Evolutionary conservation across 2,329 filamentous ascomycete species (phyloP), one percentile per base, ranked within the genome.

Genomic region (Colletotrichum brevisporum): DNA sequence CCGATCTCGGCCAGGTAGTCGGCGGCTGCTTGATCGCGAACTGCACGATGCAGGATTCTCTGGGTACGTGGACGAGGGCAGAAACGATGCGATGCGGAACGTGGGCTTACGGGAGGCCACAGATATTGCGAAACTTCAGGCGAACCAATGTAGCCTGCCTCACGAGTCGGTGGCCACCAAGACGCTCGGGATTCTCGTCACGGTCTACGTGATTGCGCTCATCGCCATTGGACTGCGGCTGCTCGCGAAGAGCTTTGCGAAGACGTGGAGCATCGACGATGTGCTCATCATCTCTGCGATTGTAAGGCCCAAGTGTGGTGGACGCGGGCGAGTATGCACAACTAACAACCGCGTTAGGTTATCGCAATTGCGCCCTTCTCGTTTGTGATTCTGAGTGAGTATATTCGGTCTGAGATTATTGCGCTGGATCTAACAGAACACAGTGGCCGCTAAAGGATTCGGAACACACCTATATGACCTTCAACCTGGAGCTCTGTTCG

Each of bases 391-490:
- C 16, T 63, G 3, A 71, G 69, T 71, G 27, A 27, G 67, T 47
- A 4, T 2, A 0, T 27, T 12, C 12, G 5, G 1, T n/a, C 6
- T 4, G n/a, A 26, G 15, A 45, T 2, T 18, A 16, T 4, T 2
- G 2, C 13, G 1, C 6, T 13, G 9, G 10, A 12, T 18, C 57
- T 63, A 15, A 70, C 16, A 18, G 2, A 21, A 6, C 13, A 4
- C 5, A 71, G 69, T 71, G 69, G 54, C 47, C 12, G 31, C 31
- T 4, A 45, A 63, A 5, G 69, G 69, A 1, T 71, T 71, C 18
- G 69, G 69, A 3, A 70, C 41, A n/a, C 69, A 71, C 16, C 45
- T 71, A 6, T 71, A 69, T 48, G 69, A 71, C n/a, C 67, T 71
- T 2, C n/a, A 56, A 36, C 43, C 67, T 8, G 69, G 67, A 15